These are phyloP conservation scores for Laburnicola sp. DNA, from an alignment of 2,329 filamentous ascomycete genomes.

Conservation along the genomic window DNA sequence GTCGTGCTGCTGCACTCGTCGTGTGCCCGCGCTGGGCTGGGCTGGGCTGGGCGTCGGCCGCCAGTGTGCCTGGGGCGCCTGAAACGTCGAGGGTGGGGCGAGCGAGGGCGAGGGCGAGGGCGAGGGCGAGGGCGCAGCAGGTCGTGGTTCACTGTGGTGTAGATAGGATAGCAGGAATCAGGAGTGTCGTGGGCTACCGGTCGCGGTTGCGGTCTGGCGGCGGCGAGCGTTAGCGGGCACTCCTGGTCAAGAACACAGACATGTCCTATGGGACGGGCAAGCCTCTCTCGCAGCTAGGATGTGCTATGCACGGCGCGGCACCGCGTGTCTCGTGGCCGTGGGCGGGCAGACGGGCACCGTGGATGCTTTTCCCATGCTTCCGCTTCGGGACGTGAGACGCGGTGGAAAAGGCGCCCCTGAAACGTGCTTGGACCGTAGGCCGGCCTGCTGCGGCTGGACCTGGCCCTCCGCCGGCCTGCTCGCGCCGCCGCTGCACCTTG, in stretches of 20 bases:
- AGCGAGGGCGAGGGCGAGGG: neutral
- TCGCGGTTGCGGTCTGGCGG: slow-evolving; percentile 10
- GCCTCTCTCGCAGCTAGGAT: too few species aligned
- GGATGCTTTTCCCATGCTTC: slow-evolving; percentile 8
- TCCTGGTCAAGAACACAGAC: neutral
- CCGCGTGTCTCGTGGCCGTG: slow-evolving; percentile 7
- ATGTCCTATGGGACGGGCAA: too few species aligned
- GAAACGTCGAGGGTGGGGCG: slow-evolving; percentile 7
- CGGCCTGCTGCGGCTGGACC: slow-evolving; percentile 1
- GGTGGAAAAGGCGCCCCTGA: slow-evolving; percentile 28
- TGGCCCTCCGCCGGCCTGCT: neutral
- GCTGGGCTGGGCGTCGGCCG: slow-evolving; percentile 1
- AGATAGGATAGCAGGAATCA: neutral
- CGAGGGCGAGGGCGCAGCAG: neutral
- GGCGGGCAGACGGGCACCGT: neutral
- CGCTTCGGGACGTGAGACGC: slow-evolving; percentile 23
- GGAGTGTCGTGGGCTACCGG: neutral
- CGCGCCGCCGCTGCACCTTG: slow-evolving; percentile 3
- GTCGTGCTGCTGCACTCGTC: neutral
- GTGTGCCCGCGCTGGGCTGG: slow-evolving; percentile 4
- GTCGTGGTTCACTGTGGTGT: neutral
- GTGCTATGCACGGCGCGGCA: neutral
- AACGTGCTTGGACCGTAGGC: slow-evolving; percentile 19
- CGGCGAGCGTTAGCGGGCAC: neutral
- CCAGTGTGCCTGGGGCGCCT: slow-evolving; percentile 6